A percentile compares a stretch with the other conserved stretches of the same genome.
Evolutionary conservation across 345 rosid species (phyloP).

Genomic region (Aegle marmelos): DNA sequence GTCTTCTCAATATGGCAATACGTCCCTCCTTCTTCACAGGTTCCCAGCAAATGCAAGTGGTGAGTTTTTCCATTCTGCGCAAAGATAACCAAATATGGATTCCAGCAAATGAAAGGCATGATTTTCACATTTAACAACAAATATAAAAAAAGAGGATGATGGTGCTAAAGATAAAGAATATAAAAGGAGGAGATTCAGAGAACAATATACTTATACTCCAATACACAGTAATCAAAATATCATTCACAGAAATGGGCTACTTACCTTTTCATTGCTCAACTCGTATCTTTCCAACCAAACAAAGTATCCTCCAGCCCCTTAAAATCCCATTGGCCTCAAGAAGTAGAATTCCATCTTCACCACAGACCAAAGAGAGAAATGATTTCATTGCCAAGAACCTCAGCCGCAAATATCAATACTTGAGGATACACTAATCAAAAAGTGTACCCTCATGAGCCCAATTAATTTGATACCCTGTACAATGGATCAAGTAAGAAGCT

Average conservation of each 20-base stretch:
- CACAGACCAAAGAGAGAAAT: conserved; percentile 10
- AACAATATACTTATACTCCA: too few species aligned
- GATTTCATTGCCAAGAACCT: conserved; percentile 1
- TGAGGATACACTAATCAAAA: background rate
- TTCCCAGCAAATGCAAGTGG: conserved; percentile 53
- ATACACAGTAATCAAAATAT: too few species aligned
- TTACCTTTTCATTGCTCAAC: conserved; percentile 61
- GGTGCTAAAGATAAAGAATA: background rate
- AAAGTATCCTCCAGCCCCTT: conserved; percentile 66
- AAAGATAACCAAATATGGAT: background rate
- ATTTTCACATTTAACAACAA: background rate
- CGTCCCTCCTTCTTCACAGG: conserved; percentile 56
- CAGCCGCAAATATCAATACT: background rate
- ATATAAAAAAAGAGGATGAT: background rate
- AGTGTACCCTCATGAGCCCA: conserved; percentile 53
- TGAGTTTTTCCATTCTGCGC: conserved; percentile 58
- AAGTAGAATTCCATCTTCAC: conserved; percentile 57
- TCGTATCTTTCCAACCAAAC: conserved; percentile 56
- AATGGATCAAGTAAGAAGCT: conserved; percentile 64
- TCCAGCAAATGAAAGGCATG: conserved; percentile 3
- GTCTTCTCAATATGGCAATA: conserved; percentile 60
- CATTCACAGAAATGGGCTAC: background rate
- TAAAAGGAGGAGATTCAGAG: background rate
- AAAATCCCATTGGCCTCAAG: conserved; percentile 67
- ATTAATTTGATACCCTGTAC: conserved; percentile 60